Evolutionary conservation across 495 filamentous ascomycete species (phyloP).

Genomic region (Daldinia bambusicola): DNA sequence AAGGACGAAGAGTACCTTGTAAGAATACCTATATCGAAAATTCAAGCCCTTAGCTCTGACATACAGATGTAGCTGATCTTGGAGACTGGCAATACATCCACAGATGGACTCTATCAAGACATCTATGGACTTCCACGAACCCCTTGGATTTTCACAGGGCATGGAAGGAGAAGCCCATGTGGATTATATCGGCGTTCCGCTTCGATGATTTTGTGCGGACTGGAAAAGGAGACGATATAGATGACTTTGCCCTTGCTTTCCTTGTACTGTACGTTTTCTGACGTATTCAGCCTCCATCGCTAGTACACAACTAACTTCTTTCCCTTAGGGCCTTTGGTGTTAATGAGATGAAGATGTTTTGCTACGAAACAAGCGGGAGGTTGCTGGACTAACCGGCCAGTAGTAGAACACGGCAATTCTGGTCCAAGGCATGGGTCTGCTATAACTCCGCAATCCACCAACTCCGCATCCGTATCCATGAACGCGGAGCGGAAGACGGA

Average conservation of each 20-base stretch:
- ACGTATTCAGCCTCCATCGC: neutral
- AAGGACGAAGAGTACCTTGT: slow-evolving; percentile 23
- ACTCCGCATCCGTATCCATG: slow-evolving; percentile 21
- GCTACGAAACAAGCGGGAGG: slow-evolving; percentile 36
- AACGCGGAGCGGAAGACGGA: slow-evolving; percentile 8
- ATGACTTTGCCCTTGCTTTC: slow-evolving; percentile 41
- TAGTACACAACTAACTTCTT: neutral
- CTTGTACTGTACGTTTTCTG: slow-evolving; percentile 33
- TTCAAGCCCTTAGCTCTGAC: neutral
- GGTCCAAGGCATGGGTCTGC: neutral
- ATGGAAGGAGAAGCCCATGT: slow-evolving; percentile 45
- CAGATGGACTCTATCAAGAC: slow-evolving; percentile 41
- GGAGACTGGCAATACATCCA: slow-evolving; percentile 34
- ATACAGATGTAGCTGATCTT: slow-evolving; percentile 15
- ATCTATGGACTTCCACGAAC: slow-evolving; percentile 41
- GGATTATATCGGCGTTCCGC: slow-evolving; percentile 33
- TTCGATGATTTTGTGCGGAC: slow-evolving; percentile 40
- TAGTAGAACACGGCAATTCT: too few species aligned
- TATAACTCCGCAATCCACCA: slow-evolving; percentile 26
- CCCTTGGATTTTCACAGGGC: slow-evolving; percentile 45
- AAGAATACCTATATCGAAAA: neutral
- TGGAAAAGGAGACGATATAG: slow-evolving; percentile 41
- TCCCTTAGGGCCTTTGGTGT: slow-evolving; percentile 33
- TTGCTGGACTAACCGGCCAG: neutral
- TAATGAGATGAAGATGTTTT: slow-evolving; percentile 42